Percentiles rank a stretch among this genome's conserved stretches.
Evolutionary conservation across 2,329 filamentous ascomycete genomes (phyloP).

Genomic region (Fusarium mundagurra): DNA sequence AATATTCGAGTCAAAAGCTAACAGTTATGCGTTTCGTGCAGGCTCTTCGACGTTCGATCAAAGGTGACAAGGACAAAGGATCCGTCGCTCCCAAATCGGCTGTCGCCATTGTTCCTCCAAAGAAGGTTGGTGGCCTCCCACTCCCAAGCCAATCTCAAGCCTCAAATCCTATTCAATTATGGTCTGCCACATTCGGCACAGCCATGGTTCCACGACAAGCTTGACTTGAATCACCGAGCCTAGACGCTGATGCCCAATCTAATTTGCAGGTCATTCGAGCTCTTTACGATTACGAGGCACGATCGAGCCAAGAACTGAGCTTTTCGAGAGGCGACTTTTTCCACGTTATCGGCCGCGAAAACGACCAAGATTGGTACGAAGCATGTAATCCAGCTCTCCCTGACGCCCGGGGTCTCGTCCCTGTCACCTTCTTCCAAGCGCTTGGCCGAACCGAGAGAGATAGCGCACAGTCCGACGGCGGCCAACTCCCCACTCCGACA

Average conservation of each 20-base stretch:
- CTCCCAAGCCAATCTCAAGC: constrained; percentile 16
- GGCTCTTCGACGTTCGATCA: constrained; percentile 88
- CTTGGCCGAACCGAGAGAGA: constrained; percentile 93
- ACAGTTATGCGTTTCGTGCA: constrained; percentile 60
- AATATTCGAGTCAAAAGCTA: constrained; percentile 46
- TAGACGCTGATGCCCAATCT: constrained; percentile 32
- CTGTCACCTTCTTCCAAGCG: constrained; percentile 91
- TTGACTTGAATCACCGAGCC: constrained; percentile 8
- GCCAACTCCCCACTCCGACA: constrained; percentile 56
- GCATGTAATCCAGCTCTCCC: constrained; percentile 93
- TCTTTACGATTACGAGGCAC: constrained; percentile 89
- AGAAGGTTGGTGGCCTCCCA: constrained; percentile 74
- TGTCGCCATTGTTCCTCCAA: constrained; percentile 88
- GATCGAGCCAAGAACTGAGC: constrained; percentile 80
- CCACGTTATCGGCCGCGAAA: constrained; percentile 94
- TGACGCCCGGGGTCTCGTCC: constrained; percentile 88
- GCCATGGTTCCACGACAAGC: constrained; percentile 25
- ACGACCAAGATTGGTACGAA: constrained; percentile 97
- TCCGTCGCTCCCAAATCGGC: constrained; percentile 86
- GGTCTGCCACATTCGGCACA: constrained; percentile 18
- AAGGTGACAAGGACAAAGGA: constrained; percentile 85
- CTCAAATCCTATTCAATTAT: constrained; percentile 22
- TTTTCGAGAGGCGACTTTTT: constrained; percentile 98
- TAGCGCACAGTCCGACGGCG: constrained; percentile 75
- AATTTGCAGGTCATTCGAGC: constrained; percentile 87